Base-by-base conservation (phyloP, 73 alveolate genomes). In the Tetrahymena malaccensis region DNA sequence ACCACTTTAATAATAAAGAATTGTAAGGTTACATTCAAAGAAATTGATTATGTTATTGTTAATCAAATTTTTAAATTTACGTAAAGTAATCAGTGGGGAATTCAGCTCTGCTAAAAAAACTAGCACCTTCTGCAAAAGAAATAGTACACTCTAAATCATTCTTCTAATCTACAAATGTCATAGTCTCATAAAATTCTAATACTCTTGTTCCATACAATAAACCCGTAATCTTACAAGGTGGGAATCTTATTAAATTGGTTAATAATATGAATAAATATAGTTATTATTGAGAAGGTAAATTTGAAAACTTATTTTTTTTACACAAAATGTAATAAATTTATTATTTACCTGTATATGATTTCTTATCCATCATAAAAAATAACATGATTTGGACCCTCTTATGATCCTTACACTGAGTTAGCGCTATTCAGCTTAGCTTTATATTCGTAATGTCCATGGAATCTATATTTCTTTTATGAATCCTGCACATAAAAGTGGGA, bases 371-470 rank as follows among this genome's bases (percentile, higher is more conserved):
- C 96, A 94, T 43, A 43, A 55, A 96, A 96, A 40, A 93, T 85
- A 22, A 95, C 96, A 27, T 31, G 95, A 34, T 95, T 93, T 43
- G 93, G 94, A 22, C 98, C 98, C 9, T 95, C 93, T 55, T 95
- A 70, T 50, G 96, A 95, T 15, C 98, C 98, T 17, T 85, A 70
- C 17, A 95, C 97, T 10, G 97, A 96, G 94, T 96, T 96, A 33
- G 84, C 95, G 38, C 97, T 50, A 25, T 25, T 93, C 22, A 96
- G 93, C 19, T 96, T 94, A 33, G 97, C 98, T 17, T 94, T 94
- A 37, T 94, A 94, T 33, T 96, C 98, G 31, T 84, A 96, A 43
- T 96, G 96, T 7, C 98, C 98, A 93, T 40, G 84, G 85, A 95
- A 95, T 43, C 34, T 89, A 56, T 85, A 95, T 34, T 17, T 85